Base-by-base conservation (phyloP, 208 protist genomes). In the Leishmania amazonensis region DNA sequence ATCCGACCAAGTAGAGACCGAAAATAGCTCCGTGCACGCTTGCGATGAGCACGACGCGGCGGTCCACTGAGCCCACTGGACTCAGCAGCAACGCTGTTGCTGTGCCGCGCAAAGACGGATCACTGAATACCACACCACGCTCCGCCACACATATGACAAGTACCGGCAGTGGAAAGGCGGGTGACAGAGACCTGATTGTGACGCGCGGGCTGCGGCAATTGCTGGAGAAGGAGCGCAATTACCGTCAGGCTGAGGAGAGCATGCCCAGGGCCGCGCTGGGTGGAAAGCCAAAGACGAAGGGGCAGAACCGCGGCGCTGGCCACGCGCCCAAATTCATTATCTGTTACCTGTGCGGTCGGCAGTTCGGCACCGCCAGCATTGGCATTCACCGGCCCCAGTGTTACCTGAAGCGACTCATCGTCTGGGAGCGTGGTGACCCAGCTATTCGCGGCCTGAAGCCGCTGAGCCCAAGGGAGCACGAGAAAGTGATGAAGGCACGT, bases 311-410 rank as follows among this genome's bases (percentile, higher is more conserved):
- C 4, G 58, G 83, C 47, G 24, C 51, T 75, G 81, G 81, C 6
- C 71, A 86, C 77, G 75, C 83, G 1, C 95, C 95, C 0, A 94
- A 92, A 60, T 97, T 97, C 81, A 80, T 97, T 58, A 85, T 97
- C 38, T 98, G 96, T 81, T 98, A 98, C 78, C 87, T 98, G 21
- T 98, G 95, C 81, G 96, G 95, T 0, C 93, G 85, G 45, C 92
- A 98, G 90, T 98, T 98, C 75, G 91, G 95, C 78, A 89, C 87
- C 21, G 79, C 81, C 35, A 98, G 94, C 85, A 89, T 98, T 42
- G 85, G 81, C 78, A 96, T 98, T 80, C 97, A 98, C 75, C 95
- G 94, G n/a, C 94, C 93, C 38, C 94, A 98, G 89, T 98, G 97
- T 80, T 96, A 96, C 79, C 79, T 96, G 42, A 98, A 98, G 88